A percentile compares a stretch with the other conserved stretches of the same genome.
These are phyloP conservation scores for Nyctanthes arbortristis DNA, from an alignment of 257 asterid genomes.

Conservation along the genomic window DNA sequence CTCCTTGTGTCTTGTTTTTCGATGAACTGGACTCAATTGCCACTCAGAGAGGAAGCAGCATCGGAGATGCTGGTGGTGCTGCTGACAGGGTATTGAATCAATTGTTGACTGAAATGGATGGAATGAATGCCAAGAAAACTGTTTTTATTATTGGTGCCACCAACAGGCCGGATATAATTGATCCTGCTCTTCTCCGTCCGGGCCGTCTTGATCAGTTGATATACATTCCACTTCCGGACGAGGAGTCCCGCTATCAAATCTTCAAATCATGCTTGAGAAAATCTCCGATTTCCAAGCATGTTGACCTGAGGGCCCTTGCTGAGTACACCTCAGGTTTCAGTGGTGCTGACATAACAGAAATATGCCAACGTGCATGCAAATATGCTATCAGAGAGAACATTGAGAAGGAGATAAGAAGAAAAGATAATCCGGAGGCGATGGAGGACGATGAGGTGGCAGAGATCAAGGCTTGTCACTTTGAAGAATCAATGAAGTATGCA, in stretches of 20 bases:
- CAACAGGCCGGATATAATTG: no score
- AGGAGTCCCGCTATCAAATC: slow-evolving; percentile 74
- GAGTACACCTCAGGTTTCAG: slow-evolving; percentile 82
- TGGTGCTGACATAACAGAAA: no score
- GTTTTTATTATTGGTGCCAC: no score
- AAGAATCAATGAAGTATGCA: no score
- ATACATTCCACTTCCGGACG: slow-evolving; percentile 86
- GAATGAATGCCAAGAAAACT: no score
- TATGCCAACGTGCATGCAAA: slow-evolving; percentile 84
- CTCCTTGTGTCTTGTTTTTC: no score
- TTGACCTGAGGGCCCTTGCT: slow-evolving; percentile 76
- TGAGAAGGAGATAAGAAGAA: slow-evolving; percentile 75
- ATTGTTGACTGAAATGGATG: no score
- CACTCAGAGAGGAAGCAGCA: slow-evolving; percentile 87
- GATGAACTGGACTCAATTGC: no score
- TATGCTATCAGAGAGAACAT: slow-evolving; percentile 90
- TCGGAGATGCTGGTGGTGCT: slow-evolving; percentile 89
- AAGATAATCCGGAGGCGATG: slow-evolving; percentile 71
- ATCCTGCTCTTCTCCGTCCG: slow-evolving; percentile 88
- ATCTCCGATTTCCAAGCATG: slow-evolving; percentile 78
- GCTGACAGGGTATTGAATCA: slow-evolving; percentile 87
- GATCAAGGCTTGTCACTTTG: slow-evolving; percentile 68
- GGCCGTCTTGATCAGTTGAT: slow-evolving; percentile 88
- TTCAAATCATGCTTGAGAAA: slow-evolving; percentile 85
- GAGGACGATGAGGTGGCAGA: slow-evolving; percentile 74